Evolutionary conservation across 2,329 filamentous ascomycete genomes (phyloP).

Genomic region (Emericellopsis atlantica): DNA sequence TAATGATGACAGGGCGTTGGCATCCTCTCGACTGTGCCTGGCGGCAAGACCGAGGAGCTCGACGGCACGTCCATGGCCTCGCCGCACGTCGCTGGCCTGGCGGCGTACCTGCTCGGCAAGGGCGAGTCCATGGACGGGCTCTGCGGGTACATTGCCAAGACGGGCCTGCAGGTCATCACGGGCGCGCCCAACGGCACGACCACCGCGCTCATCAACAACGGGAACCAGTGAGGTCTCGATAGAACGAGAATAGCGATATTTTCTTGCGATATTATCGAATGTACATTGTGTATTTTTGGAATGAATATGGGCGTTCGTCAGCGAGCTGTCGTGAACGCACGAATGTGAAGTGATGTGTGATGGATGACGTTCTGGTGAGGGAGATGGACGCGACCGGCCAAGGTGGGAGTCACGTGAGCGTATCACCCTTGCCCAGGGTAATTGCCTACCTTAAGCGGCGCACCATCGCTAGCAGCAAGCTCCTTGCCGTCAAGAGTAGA

Average conservation of each 20-base stretch:
- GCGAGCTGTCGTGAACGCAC: too few relatives aligned
- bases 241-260: conserved; percentile 1
- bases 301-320: neutral
- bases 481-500: too few relatives aligned
- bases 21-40: conserved; percentile 29
- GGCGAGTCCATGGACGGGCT: conserved; percentile 23
- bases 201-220: conserved; percentile 22
- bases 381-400: too few relatives aligned
- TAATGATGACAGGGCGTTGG: conserved; percentile 22
- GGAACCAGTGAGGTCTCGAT: conserved; percentile 4
- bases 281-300: neutral
- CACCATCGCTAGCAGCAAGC: too few relatives aligned
- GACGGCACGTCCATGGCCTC: conserved; percentile 45
- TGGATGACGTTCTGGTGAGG: too few relatives aligned
- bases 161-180: conserved; percentile 23
- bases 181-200: conserved; percentile 18
- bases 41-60: conserved; percentile 27
- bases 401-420: too few relatives aligned
- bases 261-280: neutral
- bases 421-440: too few relatives aligned
- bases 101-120: conserved; percentile 45
- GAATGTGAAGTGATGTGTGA: too few relatives aligned
- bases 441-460: too few relatives aligned
- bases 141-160: conserved; percentile 25
- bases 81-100: conserved; percentile 49